Evolutionary conservation across 257 asterid genomes (phyloP), one percentile per base, ranked within the genome.

Genomic region (Solanum chmielewskii): DNA sequence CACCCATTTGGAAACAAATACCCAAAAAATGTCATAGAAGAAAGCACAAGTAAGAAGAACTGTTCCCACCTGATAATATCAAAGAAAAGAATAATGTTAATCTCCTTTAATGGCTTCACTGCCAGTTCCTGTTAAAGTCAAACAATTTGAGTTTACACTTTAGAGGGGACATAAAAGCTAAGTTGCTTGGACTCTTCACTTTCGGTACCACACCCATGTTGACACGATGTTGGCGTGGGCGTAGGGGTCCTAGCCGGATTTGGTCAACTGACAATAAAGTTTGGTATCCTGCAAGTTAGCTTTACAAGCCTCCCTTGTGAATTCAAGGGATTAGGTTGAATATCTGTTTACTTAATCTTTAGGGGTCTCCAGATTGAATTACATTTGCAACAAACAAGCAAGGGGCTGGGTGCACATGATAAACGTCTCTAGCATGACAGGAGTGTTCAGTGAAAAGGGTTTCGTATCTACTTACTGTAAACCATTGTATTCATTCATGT

Each of bases 21-120:
- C 99, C 99, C 99, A 97, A 85, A 96, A 95, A 14, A 97, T 96
- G 90, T 97, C 99, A 44, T 97, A 97, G 88, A 97, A 86, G 93
- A 97, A 95, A 6, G 98, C 98, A 88, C 98, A 96, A 52, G 97
- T 87, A 62, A 97, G 98, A 42, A 97, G 95, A 83, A 97, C 98
- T 11, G 99, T 94, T 90, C 99, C 99, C 86, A 97, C 99, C 99
- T 97, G 94, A 84, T 88, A 39, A 89, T 21, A 87, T 60, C 87
- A 80, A 88, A 84, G 86, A 73, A 78, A 80, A 83, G 39, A 27
- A 80, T 4, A 78, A 77, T 6, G 49, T 77, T 77, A 77, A 44
- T 78, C 52, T 75, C 82, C 52, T 75, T 75, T 39, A 41, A 39
- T 78, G 23, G 39, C 16, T 78, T 78, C 84, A 45, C 66, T 4